Percentiles rank a stretch among this genome's conserved stretches.
Evolutionary conservation across 2,329 filamentous ascomycete species (phyloP).

Genomic region (Fusarium sulawesiense): DNA sequence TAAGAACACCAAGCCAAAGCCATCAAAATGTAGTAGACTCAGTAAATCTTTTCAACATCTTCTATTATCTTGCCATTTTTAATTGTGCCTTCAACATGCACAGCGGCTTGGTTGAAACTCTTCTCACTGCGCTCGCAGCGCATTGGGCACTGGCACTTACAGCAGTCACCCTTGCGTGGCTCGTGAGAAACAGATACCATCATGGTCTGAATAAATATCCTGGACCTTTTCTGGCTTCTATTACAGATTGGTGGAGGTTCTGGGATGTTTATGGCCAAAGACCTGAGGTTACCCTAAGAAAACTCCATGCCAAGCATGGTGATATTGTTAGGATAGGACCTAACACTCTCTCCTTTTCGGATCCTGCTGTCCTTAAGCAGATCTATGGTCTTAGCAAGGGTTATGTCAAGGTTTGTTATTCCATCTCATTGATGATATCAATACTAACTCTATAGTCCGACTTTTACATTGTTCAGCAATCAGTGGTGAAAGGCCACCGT

Average conservation of each 20-base stretch:
- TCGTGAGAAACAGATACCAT: slow-evolving; percentile 52
- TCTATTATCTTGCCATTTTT: not conserved
- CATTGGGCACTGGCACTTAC: slow-evolving; percentile 38
- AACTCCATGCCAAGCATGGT: slow-evolving; percentile 76
- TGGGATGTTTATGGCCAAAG: slow-evolving; percentile 73
- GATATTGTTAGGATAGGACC: slow-evolving; percentile 81
- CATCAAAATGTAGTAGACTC: not conserved
- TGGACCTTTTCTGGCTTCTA: slow-evolving; percentile 74
- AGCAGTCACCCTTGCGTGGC: slow-evolving; percentile 14
- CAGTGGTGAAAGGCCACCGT: slow-evolving; percentile 73
- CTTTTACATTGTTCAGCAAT: slow-evolving; percentile 84
- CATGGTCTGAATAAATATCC: slow-evolving; percentile 77
- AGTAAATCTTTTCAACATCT: slow-evolving; percentile 7
- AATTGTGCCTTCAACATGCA: slow-evolving; percentile 40
- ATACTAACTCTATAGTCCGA: slow-evolving; percentile 66
- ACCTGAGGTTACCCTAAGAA: slow-evolving; percentile 74
- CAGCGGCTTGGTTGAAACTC: slow-evolving; percentile 37
- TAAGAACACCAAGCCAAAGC: slow-evolving; percentile 20
- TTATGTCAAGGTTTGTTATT: slow-evolving; percentile 72
- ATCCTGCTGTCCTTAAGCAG: slow-evolving; percentile 76
- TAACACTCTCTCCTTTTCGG: slow-evolving; percentile 77
- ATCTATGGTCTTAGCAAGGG: slow-evolving; percentile 89
- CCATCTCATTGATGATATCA: slow-evolving; percentile 55
- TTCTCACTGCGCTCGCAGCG: slow-evolving; percentile 26
- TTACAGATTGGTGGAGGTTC: slow-evolving; percentile 78